These are phyloP conservation scores for Lactifluus hygrophoroides DNA, from an alignment of 768 basidiomycete genomes.

Conservation along the genomic window DNA sequence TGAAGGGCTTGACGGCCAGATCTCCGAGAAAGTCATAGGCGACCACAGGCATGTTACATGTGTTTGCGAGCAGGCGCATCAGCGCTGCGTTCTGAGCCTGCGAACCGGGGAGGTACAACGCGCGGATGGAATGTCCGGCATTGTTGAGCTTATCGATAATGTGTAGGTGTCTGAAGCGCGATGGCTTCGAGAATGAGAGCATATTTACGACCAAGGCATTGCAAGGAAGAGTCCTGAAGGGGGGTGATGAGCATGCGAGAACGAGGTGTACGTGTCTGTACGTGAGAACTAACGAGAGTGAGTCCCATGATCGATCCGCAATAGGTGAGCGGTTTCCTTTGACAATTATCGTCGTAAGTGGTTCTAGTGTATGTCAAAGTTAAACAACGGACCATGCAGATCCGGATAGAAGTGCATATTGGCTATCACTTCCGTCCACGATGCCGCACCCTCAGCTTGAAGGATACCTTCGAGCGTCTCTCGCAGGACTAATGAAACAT, in stretches of 20 bases:
- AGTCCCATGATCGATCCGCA: constrained; percentile 90
- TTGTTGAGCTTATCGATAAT: constrained; percentile 86
- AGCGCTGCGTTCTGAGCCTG: constrained; percentile 82
- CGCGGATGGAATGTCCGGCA: constrained; percentile 74
- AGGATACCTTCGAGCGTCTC: constrained; percentile 63
- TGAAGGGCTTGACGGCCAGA: no score
- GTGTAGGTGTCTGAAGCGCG: constrained; percentile 87
- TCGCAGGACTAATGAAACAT: constrained; percentile 47
- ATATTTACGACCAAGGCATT: constrained; percentile 85
- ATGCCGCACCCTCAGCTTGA: constrained; percentile 43
- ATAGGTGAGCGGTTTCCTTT: constrained; percentile 93
- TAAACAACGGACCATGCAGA: constrained; percentile 56
- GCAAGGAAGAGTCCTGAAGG: constrained; percentile 54
- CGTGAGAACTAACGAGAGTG: constrained; percentile 44
- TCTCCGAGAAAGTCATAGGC: no score
- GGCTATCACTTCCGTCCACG: constrained; percentile 77
- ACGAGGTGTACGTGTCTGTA: neutral
- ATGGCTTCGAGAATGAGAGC: constrained; percentile 88
- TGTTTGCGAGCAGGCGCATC: constrained; percentile 85
- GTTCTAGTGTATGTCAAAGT: neutral
- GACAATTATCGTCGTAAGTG: neutral
- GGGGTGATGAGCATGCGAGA: neutral
- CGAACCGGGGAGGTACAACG: constrained; percentile 88
- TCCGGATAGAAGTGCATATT: constrained; percentile 95
- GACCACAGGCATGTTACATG: constrained; percentile 77